Evolutionary conservation across 257 asterid species (phyloP).

Genomic region (Galeopsis tetrahit): DNA sequence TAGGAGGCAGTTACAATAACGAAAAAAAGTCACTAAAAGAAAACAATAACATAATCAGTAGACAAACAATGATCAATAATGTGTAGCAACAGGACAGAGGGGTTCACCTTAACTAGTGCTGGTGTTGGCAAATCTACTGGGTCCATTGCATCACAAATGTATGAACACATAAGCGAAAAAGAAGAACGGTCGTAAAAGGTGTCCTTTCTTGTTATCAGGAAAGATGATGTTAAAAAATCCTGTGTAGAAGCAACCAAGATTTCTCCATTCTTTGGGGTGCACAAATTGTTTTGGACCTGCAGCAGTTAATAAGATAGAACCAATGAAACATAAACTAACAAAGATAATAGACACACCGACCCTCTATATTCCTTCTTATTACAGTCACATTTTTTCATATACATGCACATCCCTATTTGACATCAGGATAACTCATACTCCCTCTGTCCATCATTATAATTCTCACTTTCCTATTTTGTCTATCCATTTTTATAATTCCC

Average conservation of each 20-base stretch:
- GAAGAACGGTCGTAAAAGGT: constrained; percentile 93
- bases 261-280: constrained; percentile 99
- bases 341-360: constrained; percentile 15
- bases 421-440: neutral
- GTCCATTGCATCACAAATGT: constrained; percentile 91
- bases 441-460: no score
- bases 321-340: constrained; percentile 8
- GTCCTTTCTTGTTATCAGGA: constrained; percentile 93
- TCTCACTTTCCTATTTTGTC: no score
- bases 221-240: constrained; percentile 96
- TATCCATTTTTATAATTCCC: no score
- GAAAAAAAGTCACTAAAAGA: neutral
- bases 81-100: constrained; percentile 26
- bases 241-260: constrained; percentile 99
- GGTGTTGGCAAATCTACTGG: constrained; percentile 92
- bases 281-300: constrained; percentile 98
- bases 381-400: constrained; percentile 7
- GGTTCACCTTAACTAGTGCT: constrained; percentile 74
- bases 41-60: neutral
- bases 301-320: constrained; percentile 32
- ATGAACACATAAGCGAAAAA: constrained; percentile 86
- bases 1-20: constrained; percentile 8
- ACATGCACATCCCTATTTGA: constrained; percentile 1
- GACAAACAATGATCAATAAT: constrained; percentile 12
- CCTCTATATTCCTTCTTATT: constrained; percentile 10